A percentile compares a stretch with the other conserved stretches of the same genome.
Conservation (phyloP, 805 yeast species). For the Wickerhamomyces ciferrii region DNA sequence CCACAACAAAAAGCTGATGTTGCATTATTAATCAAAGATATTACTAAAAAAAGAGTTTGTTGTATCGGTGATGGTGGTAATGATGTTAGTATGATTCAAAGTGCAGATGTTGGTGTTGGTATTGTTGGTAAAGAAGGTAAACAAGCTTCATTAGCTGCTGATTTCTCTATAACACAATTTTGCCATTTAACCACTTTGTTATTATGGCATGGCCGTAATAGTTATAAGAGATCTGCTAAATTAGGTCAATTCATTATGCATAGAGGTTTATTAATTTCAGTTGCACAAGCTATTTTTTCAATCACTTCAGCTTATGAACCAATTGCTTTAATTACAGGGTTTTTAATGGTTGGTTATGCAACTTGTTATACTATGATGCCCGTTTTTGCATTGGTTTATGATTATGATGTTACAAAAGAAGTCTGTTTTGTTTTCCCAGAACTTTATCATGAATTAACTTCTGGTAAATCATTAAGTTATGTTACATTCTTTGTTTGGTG, state of each 20-base stretch:
- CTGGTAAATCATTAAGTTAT: conserved; percentile 82
- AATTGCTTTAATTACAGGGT: conserved; percentile 89
- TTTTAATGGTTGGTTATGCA: conserved; percentile 98
- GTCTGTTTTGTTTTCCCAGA: conserved; percentile 92
- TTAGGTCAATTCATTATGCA: conserved; percentile 94
- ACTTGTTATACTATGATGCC: conserved; percentile 98
- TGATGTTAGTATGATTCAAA: conserved; percentile 97
- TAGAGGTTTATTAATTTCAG: conserved; percentile 89
- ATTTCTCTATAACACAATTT: conserved; percentile 89
- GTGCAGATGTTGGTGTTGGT: conserved; percentile 98
- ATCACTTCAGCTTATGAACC: conserved; percentile 88
- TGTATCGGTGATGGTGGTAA: conserved; percentile 99
- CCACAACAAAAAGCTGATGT: conserved; percentile 99
- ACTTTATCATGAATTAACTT: conserved; percentile 84
- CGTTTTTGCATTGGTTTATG: conserved; percentile 87
- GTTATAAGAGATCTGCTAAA: conserved; percentile 93
- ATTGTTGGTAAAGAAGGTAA: conserved; percentile 98
- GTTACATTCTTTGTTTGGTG: conserved; percentile 91
- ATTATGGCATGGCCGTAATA: conserved; percentile 97
- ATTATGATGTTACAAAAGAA: conserved; percentile 85
- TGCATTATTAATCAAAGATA: conserved; percentile 69
- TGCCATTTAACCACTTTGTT: conserved; percentile 81
- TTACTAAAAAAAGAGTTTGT: conserved; percentile 87
- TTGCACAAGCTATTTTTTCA: conserved; percentile 92
- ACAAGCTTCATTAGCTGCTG: conserved; percentile 97